Percentiles rank a stretch among this genome's conserved stretches.
Evolutionary conservation across 495 filamentous ascomycete genomes (phyloP).

Genomic region (Penicillium lividum): DNA sequence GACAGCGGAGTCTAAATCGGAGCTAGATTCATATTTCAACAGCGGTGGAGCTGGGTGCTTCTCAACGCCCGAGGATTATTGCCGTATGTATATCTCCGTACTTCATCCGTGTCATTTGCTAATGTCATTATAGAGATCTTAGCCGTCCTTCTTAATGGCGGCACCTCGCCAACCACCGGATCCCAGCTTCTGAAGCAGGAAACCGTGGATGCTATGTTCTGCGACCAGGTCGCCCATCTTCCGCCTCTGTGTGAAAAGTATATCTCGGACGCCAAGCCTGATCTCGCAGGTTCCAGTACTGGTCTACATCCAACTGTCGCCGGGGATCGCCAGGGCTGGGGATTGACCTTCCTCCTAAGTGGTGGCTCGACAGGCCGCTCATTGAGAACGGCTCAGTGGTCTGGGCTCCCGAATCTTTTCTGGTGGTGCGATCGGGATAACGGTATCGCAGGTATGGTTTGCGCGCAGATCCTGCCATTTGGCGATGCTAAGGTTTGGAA

Average conservation of each 20-base stretch:
- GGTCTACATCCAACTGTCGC: conserved; percentile 52
- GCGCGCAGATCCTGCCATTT: conserved; percentile 61
- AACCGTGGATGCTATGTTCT: conserved; percentile 61
- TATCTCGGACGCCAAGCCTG: conserved; percentile 51
- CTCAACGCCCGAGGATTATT: conserved; percentile 56
- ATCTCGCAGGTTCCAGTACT: conserved; percentile 45
- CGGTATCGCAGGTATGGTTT: conserved; percentile 59
- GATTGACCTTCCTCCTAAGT: conserved; percentile 56
- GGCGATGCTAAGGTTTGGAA: conserved; percentile 17
- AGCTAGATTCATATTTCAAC: conserved; percentile 43
- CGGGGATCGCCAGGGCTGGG: conserved; percentile 59
- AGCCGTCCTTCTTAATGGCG: conserved; percentile 51
- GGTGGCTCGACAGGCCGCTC: conserved; percentile 49
- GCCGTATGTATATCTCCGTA: conserved; percentile 38
- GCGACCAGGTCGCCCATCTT: conserved; percentile 57
- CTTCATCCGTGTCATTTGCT: not conserved
- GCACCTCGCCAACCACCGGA: conserved; percentile 49
- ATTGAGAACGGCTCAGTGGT: conserved; percentile 52
- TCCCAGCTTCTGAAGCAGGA: conserved; percentile 45
- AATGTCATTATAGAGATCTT: conserved; percentile 34
- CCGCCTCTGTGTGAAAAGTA: conserved; percentile 50
- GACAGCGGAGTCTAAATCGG: conserved; percentile 26
- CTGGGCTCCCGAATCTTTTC: conserved; percentile 60
- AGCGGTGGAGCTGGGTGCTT: conserved; percentile 59
- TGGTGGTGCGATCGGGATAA: conserved; percentile 63